Evolutionary conservation across 164 flowering plant genomes (phyloP).

Genomic region (Vitis labrusca): DNA sequence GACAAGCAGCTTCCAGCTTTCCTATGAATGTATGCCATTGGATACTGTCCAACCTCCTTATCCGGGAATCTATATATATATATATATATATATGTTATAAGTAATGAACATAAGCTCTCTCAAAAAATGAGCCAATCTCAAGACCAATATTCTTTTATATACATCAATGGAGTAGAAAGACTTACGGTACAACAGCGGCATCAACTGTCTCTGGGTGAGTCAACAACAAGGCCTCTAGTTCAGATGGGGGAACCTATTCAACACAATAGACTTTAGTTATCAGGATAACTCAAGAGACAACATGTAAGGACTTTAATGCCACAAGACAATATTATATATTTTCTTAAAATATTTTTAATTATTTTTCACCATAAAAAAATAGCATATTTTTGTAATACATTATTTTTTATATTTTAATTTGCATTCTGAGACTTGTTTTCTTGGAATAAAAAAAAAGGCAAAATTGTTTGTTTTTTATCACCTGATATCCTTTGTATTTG

Average conservation of each 20-base stretch:
- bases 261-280: neutral
- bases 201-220: slow-evolving; percentile 74
- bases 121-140: too few relatives aligned
- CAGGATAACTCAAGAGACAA: neutral
- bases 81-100: too few relatives aligned
- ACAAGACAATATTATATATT: too few relatives aligned
- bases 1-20: slow-evolving; percentile 57
- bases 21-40: slow-evolving; percentile 92
- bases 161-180: neutral
- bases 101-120: too few relatives aligned
- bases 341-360: too few relatives aligned
- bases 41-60: slow-evolving; percentile 79
- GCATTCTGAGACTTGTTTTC: too few relatives aligned
- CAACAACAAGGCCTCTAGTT: slow-evolving; percentile 72
- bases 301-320: neutral
- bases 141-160: too few relatives aligned
- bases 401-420: too few relatives aligned
- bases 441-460: neutral
- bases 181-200: slow-evolving; percentile 96
- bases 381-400: too few relatives aligned
- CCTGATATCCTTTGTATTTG: slow-evolving; percentile 98
- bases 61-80: slow-evolving; percentile 66
- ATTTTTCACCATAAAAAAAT: too few relatives aligned
- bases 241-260: slow-evolving; percentile 89
- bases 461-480: slow-evolving; percentile 8